Conservation (phyloP, 75 land plant genomes). For the Cunninghamia lanceolata region DNA sequence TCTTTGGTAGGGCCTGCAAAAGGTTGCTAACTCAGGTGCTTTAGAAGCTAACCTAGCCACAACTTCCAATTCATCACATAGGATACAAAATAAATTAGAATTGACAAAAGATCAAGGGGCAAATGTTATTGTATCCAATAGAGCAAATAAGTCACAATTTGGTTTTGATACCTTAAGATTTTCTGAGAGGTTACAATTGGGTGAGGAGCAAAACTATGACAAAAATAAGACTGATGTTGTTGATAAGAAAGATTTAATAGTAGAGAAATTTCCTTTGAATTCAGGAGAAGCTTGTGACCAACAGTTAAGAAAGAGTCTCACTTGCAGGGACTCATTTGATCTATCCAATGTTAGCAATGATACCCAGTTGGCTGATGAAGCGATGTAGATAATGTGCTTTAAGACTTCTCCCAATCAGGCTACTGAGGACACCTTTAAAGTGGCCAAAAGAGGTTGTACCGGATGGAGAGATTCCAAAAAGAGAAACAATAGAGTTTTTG, state of each 20-base stretch:
- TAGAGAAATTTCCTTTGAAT: background rate
- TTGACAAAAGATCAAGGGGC: background rate
- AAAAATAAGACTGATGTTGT: background rate
- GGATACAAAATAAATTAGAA: too few relatives aligned
- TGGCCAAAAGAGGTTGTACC: background rate
- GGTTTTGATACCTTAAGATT: background rate
- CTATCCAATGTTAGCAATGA: slow-evolving; percentile 36
- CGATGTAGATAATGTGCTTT: slow-evolving; percentile 41
- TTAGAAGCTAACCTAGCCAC: background rate
- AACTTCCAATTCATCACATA: too few relatives aligned
- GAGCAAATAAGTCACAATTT: background rate
- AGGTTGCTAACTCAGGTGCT: too few relatives aligned
- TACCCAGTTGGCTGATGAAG: slow-evolving; percentile 71
- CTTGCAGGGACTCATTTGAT: slow-evolving; percentile 1
- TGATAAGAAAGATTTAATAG: background rate
- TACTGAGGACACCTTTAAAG: background rate
- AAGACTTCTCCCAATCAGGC: slow-evolving; percentile 15
- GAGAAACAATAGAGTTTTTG: background rate
- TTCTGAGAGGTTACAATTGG: background rate
- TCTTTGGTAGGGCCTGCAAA: too few relatives aligned
- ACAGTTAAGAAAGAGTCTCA: background rate
- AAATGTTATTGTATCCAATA: background rate
- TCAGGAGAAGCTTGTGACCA: slow-evolving; percentile 10
- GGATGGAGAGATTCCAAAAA: background rate
- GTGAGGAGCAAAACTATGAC: background rate